phyloP scores from a whole-genome alignment of 169 alveolate genomes.

The Eimeria falciformis region DNA sequence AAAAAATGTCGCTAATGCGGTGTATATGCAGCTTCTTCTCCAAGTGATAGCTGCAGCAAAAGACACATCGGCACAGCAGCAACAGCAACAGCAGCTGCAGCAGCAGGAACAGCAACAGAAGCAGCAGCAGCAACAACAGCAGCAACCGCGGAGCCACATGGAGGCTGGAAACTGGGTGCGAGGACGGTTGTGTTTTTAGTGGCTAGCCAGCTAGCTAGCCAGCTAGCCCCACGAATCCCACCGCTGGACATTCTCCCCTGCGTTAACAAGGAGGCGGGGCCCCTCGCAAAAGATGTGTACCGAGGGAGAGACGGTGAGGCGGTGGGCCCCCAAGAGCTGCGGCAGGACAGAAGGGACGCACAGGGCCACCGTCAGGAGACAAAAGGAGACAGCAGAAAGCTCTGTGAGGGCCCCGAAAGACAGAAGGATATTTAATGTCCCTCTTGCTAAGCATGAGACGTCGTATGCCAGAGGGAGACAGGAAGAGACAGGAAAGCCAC shows the following conservation, averaged over 20 bases:
- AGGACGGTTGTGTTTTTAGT: background rate
- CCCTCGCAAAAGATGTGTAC: constrained; percentile 85
- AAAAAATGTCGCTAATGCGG: constrained; percentile 80
- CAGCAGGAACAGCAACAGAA: background rate
- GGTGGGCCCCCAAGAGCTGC: constrained; percentile 85
- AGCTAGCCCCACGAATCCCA: constrained; percentile 34
- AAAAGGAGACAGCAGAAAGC: background rate
- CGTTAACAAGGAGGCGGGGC: constrained; percentile 84
- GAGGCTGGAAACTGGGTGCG: background rate
- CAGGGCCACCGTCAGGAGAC: background rate
- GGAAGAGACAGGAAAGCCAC: background rate
- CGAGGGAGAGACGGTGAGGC: constrained; percentile 87
- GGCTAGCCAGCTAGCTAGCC: constrained; percentile 6
- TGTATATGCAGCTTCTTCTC: constrained; percentile 86
- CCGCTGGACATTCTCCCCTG: constrained; percentile 90
- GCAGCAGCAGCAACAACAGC: constrained; percentile 15
- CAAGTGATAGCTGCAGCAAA: constrained; percentile 81
- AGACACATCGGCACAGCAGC: background rate
- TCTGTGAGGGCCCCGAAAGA: background rate
- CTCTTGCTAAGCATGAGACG: too few relatives aligned
- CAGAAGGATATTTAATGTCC: too few relatives aligned
- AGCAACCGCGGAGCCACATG: background rate
- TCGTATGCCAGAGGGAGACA: too few relatives aligned
- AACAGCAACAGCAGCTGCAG: background rate
- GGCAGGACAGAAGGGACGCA: constrained; percentile 21